Percentiles rank a stretch among this genome's conserved stretches.
These are phyloP conservation scores for Colletotrichum cereale DNA, from an alignment of 2,329 filamentous ascomycete species.

Conservation along the genomic window DNA sequence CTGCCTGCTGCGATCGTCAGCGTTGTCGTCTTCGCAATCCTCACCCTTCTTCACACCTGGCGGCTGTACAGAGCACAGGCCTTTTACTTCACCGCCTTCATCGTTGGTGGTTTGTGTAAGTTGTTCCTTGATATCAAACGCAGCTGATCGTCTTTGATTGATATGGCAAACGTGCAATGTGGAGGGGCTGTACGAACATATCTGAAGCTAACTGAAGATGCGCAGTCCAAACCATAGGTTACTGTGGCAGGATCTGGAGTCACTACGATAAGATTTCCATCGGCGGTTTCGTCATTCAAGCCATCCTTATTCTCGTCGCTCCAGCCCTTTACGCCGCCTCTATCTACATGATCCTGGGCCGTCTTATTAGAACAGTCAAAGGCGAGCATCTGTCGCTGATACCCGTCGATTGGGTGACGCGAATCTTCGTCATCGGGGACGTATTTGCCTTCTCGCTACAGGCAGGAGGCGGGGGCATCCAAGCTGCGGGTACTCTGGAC, in stretches of 20 bases:
- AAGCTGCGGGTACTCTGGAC: conserved; percentile 41
- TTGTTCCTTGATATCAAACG: conserved; percentile 42
- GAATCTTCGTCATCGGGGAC: conserved; percentile 61
- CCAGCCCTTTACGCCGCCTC: conserved; percentile 41
- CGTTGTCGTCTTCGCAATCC: conserved; percentile 25
- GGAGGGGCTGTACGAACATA: background rate
- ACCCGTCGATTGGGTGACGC: conserved; percentile 54
- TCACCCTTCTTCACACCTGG: conserved; percentile 31
- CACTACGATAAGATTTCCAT: conserved; percentile 30
- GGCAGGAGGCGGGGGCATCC: conserved; percentile 50
- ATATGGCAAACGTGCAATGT: background rate
- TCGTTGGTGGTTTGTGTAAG: conserved; percentile 40
- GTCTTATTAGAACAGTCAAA: conserved; percentile 48
- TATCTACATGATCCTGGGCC: conserved; percentile 47
- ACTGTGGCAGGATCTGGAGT: conserved; percentile 43
- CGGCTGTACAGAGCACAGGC: conserved; percentile 25
- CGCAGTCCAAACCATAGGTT: conserved; percentile 43
- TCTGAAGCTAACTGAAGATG: background rate
- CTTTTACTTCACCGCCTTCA: conserved; percentile 40
- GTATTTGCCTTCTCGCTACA: conserved; percentile 59
- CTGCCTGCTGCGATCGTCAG: conserved; percentile 32
- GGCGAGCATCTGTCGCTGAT: conserved; percentile 42
- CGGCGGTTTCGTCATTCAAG: conserved; percentile 44
- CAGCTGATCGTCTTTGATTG: background rate
- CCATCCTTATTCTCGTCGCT: conserved; percentile 43